Base-by-base conservation (phyloP, 129 eudicot genomes). In the Flaveria sonorensis region DNA sequence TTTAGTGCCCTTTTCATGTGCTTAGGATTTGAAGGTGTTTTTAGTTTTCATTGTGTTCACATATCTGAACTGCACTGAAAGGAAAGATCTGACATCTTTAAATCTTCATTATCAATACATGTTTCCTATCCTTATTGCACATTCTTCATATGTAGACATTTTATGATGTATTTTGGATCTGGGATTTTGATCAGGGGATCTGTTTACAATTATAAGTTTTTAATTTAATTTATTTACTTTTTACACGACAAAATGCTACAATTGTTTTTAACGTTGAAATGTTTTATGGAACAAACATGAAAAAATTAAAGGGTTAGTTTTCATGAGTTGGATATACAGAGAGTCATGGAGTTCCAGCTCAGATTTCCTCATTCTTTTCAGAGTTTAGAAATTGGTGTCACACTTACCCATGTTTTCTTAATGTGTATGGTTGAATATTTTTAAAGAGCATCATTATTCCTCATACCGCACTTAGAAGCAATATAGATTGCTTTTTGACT, bases 361-460 rank as follows among this genome's bases (percentile, higher is more conserved):
- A 77, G 55, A 60, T 45, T 71, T 77, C 75, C 56, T 79, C 68
- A 72, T 43, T 15, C 46, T 72, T 56, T 72, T 30, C 36, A 71
- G 26, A 50, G 77, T 48, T 72, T 23, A 62, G 46, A 50, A 62
- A 39, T 39, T 45, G 72, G 73, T 26, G 30, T n/a, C 62, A 13
- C 70, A 26, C 56, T 73, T 48, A 7, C 59, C 61, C 19, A 14
- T 63, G 72, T 75, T 64, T 45, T 43, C 36, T 42, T n/a, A 10
- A 56, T 68, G 56, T 55, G 16, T 56, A 24, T 55, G 43, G 36
- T 53, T 77, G 68, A 66, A 53, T 14, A 14, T 36, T 67, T 48
- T 16, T n/a, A 20, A 76, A 63, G 18, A n/a, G 9, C 66, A 63
- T 21, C 57, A 48, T 79, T 43, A 47, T 71, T 62, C 45, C 51